Percentiles rank a stretch among this genome's conserved stretches.
phyloP scores from a whole-genome alignment of 1,284 basidiomycete species.

The Pseudozyma tsukubaensis region DNA sequence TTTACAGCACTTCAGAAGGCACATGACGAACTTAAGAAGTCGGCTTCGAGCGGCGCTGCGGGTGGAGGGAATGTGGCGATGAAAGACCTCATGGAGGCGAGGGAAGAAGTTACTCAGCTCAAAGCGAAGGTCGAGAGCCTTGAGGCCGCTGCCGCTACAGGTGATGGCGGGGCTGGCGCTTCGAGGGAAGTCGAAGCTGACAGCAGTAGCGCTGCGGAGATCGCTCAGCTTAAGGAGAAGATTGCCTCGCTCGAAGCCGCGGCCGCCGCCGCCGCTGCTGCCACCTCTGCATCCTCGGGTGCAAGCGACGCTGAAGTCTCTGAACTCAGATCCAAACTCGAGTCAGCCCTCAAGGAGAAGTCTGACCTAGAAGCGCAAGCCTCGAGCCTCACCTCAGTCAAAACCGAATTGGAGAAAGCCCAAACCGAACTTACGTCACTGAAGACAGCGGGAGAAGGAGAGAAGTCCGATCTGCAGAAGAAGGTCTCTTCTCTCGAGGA shows the following conservation, averaged over 20 bases:
- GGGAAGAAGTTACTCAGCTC: constrained; percentile 4
- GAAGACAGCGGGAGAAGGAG: too few species aligned
- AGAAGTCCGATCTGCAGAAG: background rate
- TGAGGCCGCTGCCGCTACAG: too few species aligned
- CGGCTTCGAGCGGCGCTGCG: background rate
- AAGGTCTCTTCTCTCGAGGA: constrained; percentile 2
- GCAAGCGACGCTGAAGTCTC: background rate
- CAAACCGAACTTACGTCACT: background rate
- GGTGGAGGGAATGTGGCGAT: constrained; percentile 9
- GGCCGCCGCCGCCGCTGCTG: background rate
- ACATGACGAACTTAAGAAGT: constrained; percentile 43
- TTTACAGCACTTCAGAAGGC: constrained; percentile 32
- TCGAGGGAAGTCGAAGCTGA: too few species aligned
- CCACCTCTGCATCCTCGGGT: background rate
- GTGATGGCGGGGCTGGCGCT: too few species aligned
- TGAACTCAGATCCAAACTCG: constrained; percentile 19
- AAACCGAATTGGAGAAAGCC: constrained; percentile 13
- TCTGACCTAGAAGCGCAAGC: constrained; percentile 10
- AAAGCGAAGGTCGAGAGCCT: too few species aligned
- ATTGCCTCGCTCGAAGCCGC: constrained; percentile 8
- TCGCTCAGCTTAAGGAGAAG: constrained; percentile 24
- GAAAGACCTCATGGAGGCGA: constrained; percentile 30
- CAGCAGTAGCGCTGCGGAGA: constrained; percentile 5
- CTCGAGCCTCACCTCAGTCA: background rate
- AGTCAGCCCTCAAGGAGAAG: constrained; percentile 7